Base-by-base conservation (phyloP, 129 eudicot species). In the Pulicaria dysenterica region DNA sequence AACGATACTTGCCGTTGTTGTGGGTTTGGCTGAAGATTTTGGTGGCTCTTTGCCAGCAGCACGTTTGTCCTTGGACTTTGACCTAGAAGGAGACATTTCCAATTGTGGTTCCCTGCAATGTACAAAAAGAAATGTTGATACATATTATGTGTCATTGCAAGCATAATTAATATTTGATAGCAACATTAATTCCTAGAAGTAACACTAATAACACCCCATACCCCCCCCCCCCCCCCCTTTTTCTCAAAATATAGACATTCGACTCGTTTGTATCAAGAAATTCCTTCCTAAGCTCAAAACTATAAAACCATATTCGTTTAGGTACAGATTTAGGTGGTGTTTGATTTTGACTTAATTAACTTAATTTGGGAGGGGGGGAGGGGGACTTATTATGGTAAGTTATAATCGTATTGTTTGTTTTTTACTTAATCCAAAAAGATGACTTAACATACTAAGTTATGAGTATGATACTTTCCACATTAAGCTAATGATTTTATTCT, bases 61-160 rank as follows among this genome's bases (percentile, higher is more conserved):
- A 70, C 80, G 84, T 80, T 81, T 86, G 77, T 89, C 96, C 77
- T 84, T 89, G 64, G 96, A 81, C 79, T 86, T 89, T 50, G 91
- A 78, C 74, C 54, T 83, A 41, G 87, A 79, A 15, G 87, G 74
- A 74, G 83, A 79, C 87, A 83, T 83, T 76, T 17, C 55, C 15
- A 62, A 24, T 70, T 78, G 72, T 51, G 9, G 77, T 16, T 65
- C 44, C 63, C 85, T 81, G 61, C 69, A 64, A 71, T 56, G 63
- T 57, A 57, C 8, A 41, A 11, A 57, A 57, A 57, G 31, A 5
- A 40, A 24, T 57, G 41, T 57, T 15, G 4, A 59, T 43, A 73
- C 57, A 14, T 45, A 7, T 34, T 36, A 58, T 5, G 1, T 12
- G 64, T 36, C 44, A 58, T 5, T 19, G 19, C 44, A 58, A 12